Base-by-base conservation (phyloP, 2,329 filamentous ascomycete genomes). In the Pseudopyricularia javanii region DNA sequence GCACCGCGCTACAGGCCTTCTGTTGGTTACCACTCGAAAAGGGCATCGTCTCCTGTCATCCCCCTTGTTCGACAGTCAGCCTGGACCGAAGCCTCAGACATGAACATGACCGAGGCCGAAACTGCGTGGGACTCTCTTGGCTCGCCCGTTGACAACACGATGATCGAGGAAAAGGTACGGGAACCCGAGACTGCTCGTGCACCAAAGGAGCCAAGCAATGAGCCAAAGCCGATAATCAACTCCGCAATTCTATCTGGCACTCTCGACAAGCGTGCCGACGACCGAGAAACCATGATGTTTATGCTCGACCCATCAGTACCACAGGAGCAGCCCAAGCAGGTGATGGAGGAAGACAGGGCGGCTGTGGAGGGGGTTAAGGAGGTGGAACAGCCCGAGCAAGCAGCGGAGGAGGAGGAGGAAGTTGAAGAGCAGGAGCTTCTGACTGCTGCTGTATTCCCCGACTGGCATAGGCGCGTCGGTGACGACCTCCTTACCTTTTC, bases 401-500 rank as follows among this genome's bases (percentile, higher is more conserved):
- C 15, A 17, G 15, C 7, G 35, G 35, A 24, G 20, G 20, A 12
- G 11, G 22, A 15, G 14, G 9, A 60, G 60, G 5, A 55, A 59
- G 49, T 61, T 3, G 64, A 68, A 40, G 59, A 59, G 0, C 61
- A 65, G 14, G 54, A 59, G 8, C 58, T 56, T 22, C 52, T 57
- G 7, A 40, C 53, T 32, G 30, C 12, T 26, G 24, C 52, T 56
- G 20, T 55, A 56, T 17, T 61, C 61, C 9, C 56, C 55, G 20
- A 50, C 37, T 83, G 79, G 72, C 78, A 83, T 61, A 71, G 69
- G 34, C 76, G 80, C 2, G 67, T 83, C 49, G 81, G 81, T 24
- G 77, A 83, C 47, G 68, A 75, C 22, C 75, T 75, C 53, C 78
- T 77, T 22, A 74, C 76, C 2, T 85, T 85, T 59, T 82, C 81